Evolutionary conservation across 2,329 filamentous ascomycete species (phyloP), one percentile per base, ranked within the genome.

Genomic region (Colletotrichum spinosum): DNA sequence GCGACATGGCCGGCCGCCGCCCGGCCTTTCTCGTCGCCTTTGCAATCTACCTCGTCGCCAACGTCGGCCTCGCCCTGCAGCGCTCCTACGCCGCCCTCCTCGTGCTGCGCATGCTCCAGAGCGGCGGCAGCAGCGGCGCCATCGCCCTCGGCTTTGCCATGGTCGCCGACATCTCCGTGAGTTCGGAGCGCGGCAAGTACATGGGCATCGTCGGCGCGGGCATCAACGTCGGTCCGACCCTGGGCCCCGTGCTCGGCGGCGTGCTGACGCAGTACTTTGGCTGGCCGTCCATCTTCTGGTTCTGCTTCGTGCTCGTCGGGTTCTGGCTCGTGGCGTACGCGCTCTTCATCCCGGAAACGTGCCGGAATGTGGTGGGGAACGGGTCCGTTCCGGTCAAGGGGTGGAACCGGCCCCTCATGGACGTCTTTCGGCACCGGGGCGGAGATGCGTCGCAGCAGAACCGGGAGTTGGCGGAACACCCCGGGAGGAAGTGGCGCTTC

Each of bases 261-360:
- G 68, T 92, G 1, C 75, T 93, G 15, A 83, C 83, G 15, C 80
- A 90, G 68, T 90, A 85, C 66, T 80, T 90, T 0, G 88, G 87
- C 8, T 92, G 90, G 90, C 79, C 85, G n/a, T 82, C 85, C 59
- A 87, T 91, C 60, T 92, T 92, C 70, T 92, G 89, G 89, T 90
- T 91, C 71, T 81, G 90, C 60, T 81, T 85, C 42, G 89, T 92
- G 42, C 76, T 85, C 41, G 77, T 81, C 15, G 74, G 75, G 4
- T 75, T 77, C 1, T 86, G 85, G 74, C 74, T 90, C 35, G 65
- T 90, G 3, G 81, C 86, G 0, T 86, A 87, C 64, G 70, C 83
- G 3, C 69, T 90, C 10, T 79, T 85, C 6, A 80, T 90, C 8
- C 90, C 89, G 0, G 85, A 88, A 74, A 88, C 86, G 8, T 84